Evolutionary conservation across 345 rosid genomes (phyloP).

Genomic region (Moringa oleifera): DNA sequence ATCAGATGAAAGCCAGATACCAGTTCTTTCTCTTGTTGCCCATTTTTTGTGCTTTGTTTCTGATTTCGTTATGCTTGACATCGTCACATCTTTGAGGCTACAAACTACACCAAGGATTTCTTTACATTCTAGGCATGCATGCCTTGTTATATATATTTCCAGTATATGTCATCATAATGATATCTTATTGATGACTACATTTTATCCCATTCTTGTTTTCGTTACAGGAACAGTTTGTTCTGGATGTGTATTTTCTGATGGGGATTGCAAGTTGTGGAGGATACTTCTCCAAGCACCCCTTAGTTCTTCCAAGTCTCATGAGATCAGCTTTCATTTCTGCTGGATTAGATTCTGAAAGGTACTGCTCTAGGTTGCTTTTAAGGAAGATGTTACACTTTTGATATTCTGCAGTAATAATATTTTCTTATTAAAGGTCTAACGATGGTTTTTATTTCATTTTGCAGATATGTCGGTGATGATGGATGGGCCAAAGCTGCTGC

Average conservation of each 20-base stretch:
- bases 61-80: no score
- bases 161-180: background rate
- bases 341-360: conserved; percentile 48
- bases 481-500: conserved; percentile 36
- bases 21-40: no score
- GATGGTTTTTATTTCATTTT: conserved; percentile 5
- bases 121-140: no score
- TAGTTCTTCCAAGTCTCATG: conserved; percentile 27
- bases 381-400: background rate
- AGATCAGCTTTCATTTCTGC: conserved; percentile 35
- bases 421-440: background rate
- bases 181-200: conserved; percentile 1
- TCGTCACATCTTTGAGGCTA: no score
- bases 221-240: conserved; percentile 32
- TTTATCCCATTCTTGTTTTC: conserved; percentile 7
- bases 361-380: conserved; percentile 2
- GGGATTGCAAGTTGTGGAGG: conserved; percentile 36
- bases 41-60: no score
- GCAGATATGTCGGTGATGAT: conserved; percentile 22
- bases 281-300: conserved; percentile 38
- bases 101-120: no score
- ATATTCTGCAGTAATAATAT: background rate
- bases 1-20: no score
- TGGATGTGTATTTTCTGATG: conserved; percentile 44
- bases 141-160: background rate